Evolutionary conservation across 768 basidiomycete genomes (phyloP), one percentile per base, ranked within the genome.

Genomic region (Leucocoprinus leucothites): DNA sequence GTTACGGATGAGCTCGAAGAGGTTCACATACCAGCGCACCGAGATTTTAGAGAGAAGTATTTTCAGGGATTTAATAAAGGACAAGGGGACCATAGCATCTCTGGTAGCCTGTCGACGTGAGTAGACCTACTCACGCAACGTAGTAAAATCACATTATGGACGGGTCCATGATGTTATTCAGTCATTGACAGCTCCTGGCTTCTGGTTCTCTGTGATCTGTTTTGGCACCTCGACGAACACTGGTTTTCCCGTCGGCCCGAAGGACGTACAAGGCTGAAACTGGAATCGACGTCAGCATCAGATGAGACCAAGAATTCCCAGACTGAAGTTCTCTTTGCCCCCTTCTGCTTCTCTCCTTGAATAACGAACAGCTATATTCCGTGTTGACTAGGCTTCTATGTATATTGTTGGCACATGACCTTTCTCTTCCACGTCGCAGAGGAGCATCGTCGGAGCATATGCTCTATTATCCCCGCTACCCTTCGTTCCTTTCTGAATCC

Each of bases 11-110:
- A 56, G 26, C 11, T 28, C 5, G 61, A 60, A 14, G 55, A 59
- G 16, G 41, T 16, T 3, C 85, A 81, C 63, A 65, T 84, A 11
- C 94, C 95, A 2, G 94, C 93, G 0, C 95, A 98, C 69, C 86
- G 82, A 60, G 86, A 91, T 62, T 98, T 98, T 67, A 76, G 92
- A 51, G 84, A 87, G 60, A 91, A 93, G 64, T 96, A 92, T 67
- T 93, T 93, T 59, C 82, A 85, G 51, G 86, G 90, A 0, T 94
- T 95, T 69, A 87, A 76, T 36, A 59, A 28, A 60, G 61, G 24
- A 18, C 53, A 48, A 57, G 57, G 13, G 58, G 60, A 35, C 48
- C 16, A 25, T 35, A 26, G 31, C 25, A 6, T 18, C 28, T 6
- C 13, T 24, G 26, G 13, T 21, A 22, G 9, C 19, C 5, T 19